Evolutionary conservation across 2,329 filamentous ascomycete genomes (phyloP), one percentile per base, ranked within the genome.

Genomic region (Apiospora malaysiana): DNA sequence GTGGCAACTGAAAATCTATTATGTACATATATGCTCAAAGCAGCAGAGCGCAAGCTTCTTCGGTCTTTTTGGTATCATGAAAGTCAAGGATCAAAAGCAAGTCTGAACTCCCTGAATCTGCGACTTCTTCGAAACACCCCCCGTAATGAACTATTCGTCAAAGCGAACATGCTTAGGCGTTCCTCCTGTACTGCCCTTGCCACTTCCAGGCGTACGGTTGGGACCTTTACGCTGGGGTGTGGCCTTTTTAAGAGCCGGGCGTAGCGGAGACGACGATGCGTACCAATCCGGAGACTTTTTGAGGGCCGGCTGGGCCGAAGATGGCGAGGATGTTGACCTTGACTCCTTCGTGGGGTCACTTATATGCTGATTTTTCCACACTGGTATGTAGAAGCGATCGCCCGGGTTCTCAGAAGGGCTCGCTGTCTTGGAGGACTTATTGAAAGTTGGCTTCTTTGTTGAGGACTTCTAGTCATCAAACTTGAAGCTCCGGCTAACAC

Each of bases 401-500:
- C 37, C n/a, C 18, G 37, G 27, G 2, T 63, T 23, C 27, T 8
- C 32, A 63, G 32, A 4, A 63, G 32, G 21, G 18, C 32, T 63
- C 5, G 45, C 56, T 63, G 9, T 32, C 9, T n/a, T 23, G 3
- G 32, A n/a, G 9, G 32, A 2, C 56, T 63, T 21, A 40, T 40
- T 63, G 27, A 32, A 63, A 12, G 18, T 12, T 12, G 56, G 56
- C 27, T 63, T 40, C 56, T 63, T n/a, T 10, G 32, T 3, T 1
- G 66, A 37, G 14, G 43, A 68, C 8, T 37, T 47, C 66, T 56
- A 68, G 67, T 68, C 67, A 18, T 98, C 94, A 82, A 99, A 99
- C 85, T 97, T 98, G 85, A 97, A 93, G 71, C 93, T 92, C 83
- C 95, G 95, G 74, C 92, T 92, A 25, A 91, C 90, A 18, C 87